Base-by-base conservation (phyloP, 306 rosid species). In the Rubus idaeus region DNA sequence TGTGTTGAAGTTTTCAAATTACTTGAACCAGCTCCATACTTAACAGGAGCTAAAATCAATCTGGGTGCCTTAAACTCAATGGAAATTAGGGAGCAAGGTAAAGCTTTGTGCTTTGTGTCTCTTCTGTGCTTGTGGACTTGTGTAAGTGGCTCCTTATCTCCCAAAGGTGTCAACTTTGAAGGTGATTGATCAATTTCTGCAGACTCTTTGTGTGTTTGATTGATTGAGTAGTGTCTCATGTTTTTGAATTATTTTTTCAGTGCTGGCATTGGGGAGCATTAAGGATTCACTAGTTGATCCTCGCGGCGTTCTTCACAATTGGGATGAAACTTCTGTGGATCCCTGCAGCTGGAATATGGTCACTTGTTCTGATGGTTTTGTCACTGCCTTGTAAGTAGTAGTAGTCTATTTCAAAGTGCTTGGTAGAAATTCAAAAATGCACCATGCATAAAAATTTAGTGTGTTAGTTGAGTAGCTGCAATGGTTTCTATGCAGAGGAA, bases 291-390 rank as follows among this genome's bases (percentile, higher is more conserved):
- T 96, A 11, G 65, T 64, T 75, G 99, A 93, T 75, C 97, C 98
- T 78, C 88, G 75, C 63, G 78, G 80, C 39, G 86, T 83, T 55
- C 88, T 96, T 57, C 47, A 49, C 73, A 91, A 77, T 68, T 96
- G 99, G 99, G 98, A 96, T 80, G 81, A 16, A 17, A 73, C 83
- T 76, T 93, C 97, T 65, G 99, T 96, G 57, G 99, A 96, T 87
- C 99, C 99, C 49, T 96, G 99, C 83, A 85, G 81, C 84, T 96
- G 99, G 99, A 78, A 76, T 65, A 83, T 88, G 94, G 87, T 96
- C 75, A 87, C 99, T 73, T 96, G 99, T 60, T 88, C 97, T 70
- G 97, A 91, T 50, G 86, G 75, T 82, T 83, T 80, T 9, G 99
- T 92, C n/a, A 80, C 53, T 79, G 71, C 71, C 72, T 70, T 96